phyloP scores from a whole-genome alignment of 2,329 filamentous ascomycete species.

The Trichoderma oligosporum region DNA sequence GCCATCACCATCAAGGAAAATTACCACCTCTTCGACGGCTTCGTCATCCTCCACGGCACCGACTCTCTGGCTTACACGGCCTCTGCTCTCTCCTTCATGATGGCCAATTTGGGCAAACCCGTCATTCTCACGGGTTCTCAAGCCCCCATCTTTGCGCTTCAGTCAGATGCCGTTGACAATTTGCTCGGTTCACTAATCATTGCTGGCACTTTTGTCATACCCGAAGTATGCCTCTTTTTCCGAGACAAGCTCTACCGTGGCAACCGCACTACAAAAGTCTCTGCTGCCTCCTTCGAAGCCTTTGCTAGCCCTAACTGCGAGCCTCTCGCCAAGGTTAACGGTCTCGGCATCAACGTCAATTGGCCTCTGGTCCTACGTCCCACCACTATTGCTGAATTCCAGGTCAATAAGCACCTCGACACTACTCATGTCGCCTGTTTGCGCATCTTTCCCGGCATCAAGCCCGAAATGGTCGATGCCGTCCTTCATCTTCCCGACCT shows the following conservation, averaged over 20 bases:
- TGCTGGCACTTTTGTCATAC: conserved; percentile 87
- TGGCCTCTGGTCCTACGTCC: conserved; percentile 76
- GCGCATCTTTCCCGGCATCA: conserved; percentile 87
- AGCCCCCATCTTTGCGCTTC: conserved; percentile 83
- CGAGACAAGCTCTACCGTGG: conserved; percentile 86
- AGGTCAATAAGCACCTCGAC: conserved; percentile 69
- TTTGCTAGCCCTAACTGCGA: conserved; percentile 86
- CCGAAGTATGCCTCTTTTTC: conserved; percentile 92
- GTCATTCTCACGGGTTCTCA: conserved; percentile 81
- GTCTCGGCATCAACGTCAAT: conserved; percentile 73
- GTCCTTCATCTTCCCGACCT: conserved; percentile 74
- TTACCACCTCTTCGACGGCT: conserved; percentile 84
- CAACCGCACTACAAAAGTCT: conserved; percentile 83
- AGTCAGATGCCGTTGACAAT: conserved; percentile 89
- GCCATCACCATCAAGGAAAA: conserved; percentile 76
- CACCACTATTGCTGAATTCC: conserved; percentile 69
- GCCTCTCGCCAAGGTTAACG: conserved; percentile 76
- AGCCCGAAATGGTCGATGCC: conserved; percentile 86
- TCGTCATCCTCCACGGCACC: conserved; percentile 86
- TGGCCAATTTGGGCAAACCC: conserved; percentile 84
- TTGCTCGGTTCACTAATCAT: conserved; percentile 83
- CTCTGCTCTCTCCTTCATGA: conserved; percentile 89
- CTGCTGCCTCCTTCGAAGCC: conserved; percentile 78
- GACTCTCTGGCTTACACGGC: conserved; percentile 87
- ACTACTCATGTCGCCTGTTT: conserved; percentile 87